phyloP scores from a whole-genome alignment of 2,329 filamentous ascomycete species.

The Pleoardoris graminearum region DNA sequence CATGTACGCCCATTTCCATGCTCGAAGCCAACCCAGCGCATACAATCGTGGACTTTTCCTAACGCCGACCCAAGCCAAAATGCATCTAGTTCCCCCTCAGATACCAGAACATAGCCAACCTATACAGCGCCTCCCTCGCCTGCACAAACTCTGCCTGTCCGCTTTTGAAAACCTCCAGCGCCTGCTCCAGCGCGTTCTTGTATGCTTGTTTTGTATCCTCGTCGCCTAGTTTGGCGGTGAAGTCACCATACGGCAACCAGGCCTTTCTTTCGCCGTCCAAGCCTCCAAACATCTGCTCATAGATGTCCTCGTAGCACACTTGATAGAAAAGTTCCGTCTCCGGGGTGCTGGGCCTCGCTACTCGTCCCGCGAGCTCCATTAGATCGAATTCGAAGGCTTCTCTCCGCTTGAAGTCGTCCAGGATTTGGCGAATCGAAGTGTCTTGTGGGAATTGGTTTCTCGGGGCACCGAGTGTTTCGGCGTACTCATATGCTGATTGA shows the following conservation, averaged over 20 bases:
- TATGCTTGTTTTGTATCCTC: background rate
- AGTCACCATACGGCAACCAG: background rate
- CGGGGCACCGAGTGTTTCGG: background rate
- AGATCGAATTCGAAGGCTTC: conserved; percentile 1
- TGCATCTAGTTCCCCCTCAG: background rate
- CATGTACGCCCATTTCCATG: background rate
- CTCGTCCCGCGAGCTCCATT: conserved; percentile 1
- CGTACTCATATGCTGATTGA: conserved; percentile 3
- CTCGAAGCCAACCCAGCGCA: background rate
- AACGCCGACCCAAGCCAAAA: background rate
- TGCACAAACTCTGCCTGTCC: background rate
- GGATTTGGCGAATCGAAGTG: background rate
- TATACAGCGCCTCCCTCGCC: conserved; percentile 2
- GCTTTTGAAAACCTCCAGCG: background rate
- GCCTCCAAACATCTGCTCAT: conserved; percentile 1
- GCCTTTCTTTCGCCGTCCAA: background rate
- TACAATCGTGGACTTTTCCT: background rate
- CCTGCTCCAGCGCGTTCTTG: conserved; percentile 1
- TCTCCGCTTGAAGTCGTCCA: background rate
- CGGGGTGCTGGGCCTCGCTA: background rate
- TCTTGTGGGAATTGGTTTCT: conserved; percentile 1
- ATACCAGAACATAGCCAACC: conserved; percentile 9
- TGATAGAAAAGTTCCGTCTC: conserved; percentile 8
- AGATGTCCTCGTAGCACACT: conserved; percentile 3
- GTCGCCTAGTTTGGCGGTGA: background rate